phyloP scores from a whole-genome alignment of 1,139 yeast genomes.

The Lodderomyces margitis region DNA sequence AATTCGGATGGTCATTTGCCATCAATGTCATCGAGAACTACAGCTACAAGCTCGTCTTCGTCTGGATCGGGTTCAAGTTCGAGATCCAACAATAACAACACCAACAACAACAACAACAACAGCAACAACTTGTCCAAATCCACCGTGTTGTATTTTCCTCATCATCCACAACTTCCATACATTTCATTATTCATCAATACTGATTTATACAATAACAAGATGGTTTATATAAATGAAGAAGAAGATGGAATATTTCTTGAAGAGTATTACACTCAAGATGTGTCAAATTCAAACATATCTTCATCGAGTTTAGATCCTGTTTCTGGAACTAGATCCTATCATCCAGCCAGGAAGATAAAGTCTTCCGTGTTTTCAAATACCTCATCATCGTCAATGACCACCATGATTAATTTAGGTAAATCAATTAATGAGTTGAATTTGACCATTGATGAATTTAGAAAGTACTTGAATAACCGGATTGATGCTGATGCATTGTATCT shows the following conservation, averaged over 20 bases:
- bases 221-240: slow-evolving; percentile 32
- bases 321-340: neutral
- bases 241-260: slow-evolving; percentile 18
- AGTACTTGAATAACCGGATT: slow-evolving; percentile 42
- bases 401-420: slow-evolving; percentile 48
- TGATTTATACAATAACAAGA: slow-evolving; percentile 25
- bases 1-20: slow-evolving; percentile 4
- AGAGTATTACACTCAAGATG: slow-evolving; percentile 5
- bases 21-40: neutral
- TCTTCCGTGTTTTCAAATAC: too few species aligned
- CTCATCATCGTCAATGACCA: slow-evolving; percentile 3
- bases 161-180: slow-evolving; percentile 24
- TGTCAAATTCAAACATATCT: neutral
- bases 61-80: slow-evolving; percentile 1
- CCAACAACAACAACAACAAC: neutral
- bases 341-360: too few species aligned
- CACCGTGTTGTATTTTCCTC: slow-evolving; percentile 3
- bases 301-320: neutral
- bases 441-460: slow-evolving; percentile 58
- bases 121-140: slow-evolving; percentile 4
- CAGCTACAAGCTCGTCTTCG: slow-evolving; percentile 1
- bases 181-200: slow-evolving; percentile 35
- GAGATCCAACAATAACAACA: neutral
- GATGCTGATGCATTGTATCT: slow-evolving; percentile 26
- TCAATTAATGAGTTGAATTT: slow-evolving; percentile 66